Percentiles rank a stretch among this genome's conserved stretches.
Evolutionary conservation across 768 basidiomycete genomes (phyloP).

Genomic region (Boletellus sp.): DNA sequence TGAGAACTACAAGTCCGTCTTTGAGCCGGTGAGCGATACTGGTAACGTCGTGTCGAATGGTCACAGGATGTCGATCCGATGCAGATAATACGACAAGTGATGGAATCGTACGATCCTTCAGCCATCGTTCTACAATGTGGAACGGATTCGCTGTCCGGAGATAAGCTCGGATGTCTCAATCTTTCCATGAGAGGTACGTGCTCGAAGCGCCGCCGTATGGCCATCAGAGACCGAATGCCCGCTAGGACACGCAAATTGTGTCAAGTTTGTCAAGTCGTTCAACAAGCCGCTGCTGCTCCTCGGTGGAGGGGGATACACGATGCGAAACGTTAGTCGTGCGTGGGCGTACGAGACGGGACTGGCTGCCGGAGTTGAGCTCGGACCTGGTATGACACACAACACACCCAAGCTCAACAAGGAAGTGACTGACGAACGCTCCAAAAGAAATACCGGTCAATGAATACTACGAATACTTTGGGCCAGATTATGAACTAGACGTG

Average conservation of each 20-base stretch:
- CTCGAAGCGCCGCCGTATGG: not conserved
- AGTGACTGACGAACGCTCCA: constrained; percentile 3
- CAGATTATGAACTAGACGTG: constrained; percentile 94
- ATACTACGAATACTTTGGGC: constrained; percentile 99
- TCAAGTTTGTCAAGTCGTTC: constrained; percentile 95
- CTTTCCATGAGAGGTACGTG: constrained; percentile 84
- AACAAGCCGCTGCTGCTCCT: constrained; percentile 90
- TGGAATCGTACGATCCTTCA: constrained; percentile 91
- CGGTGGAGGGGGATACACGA: constrained; percentile 97
- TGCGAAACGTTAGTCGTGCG: constrained; percentile 93
- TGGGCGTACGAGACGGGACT: constrained; percentile 99
- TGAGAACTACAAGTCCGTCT: constrained; percentile 91
- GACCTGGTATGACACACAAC: constrained; percentile 52
- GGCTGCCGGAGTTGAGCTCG: constrained; percentile 95
- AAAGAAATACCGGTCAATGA: constrained; percentile 98
- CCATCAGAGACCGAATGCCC: constrained; percentile 1
- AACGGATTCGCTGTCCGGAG: constrained; percentile 93
- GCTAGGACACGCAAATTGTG: constrained; percentile 93
- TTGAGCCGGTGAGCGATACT: constrained; percentile 73
- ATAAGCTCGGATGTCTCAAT: constrained; percentile 94
- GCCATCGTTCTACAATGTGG: constrained; percentile 98
- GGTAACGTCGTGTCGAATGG: not conserved
- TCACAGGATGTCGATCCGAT: not conserved
- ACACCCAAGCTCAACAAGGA: not conserved
- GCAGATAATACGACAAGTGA: constrained; percentile 88